phyloP scores from a whole-genome alignment of 148 eudicot genomes.

The Gaultheria prostrata region DNA sequence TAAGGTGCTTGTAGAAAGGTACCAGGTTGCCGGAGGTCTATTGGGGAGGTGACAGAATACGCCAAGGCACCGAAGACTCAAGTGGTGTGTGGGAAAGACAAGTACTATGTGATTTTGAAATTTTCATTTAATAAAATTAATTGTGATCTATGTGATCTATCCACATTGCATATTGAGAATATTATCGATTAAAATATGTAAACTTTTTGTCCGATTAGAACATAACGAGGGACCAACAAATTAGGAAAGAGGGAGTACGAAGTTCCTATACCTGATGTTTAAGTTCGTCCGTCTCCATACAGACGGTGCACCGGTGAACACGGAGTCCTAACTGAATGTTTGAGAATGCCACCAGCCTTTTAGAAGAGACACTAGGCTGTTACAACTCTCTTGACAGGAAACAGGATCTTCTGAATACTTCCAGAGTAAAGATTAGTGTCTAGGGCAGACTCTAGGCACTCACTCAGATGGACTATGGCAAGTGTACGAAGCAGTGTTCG shows the following conservation, averaged over 20 bases:
- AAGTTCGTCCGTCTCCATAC: background rate
- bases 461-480: constrained; percentile 1
- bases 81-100: background rate
- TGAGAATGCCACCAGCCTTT: background rate
- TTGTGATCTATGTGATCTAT: no score
- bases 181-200: no score
- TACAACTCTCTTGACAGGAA: background rate
- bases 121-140: no score
- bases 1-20: background rate
- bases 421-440: background rate
- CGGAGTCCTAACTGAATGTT: background rate
- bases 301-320: background rate
- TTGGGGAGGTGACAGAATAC: background rate
- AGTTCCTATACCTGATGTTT: background rate
- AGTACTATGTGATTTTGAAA: background rate
- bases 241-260: background rate
- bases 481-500: background rate
- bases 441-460: background rate
- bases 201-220: no score
- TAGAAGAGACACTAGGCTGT: background rate
- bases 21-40: background rate
- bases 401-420: background rate
- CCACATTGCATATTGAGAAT: no score
- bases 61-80: background rate
- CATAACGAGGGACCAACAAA: no score